Evolutionary conservation across 2,329 filamentous ascomycete species (phyloP), one percentile per base, ranked within the genome.

Genomic region (Plectosphaerella plurivora): DNA sequence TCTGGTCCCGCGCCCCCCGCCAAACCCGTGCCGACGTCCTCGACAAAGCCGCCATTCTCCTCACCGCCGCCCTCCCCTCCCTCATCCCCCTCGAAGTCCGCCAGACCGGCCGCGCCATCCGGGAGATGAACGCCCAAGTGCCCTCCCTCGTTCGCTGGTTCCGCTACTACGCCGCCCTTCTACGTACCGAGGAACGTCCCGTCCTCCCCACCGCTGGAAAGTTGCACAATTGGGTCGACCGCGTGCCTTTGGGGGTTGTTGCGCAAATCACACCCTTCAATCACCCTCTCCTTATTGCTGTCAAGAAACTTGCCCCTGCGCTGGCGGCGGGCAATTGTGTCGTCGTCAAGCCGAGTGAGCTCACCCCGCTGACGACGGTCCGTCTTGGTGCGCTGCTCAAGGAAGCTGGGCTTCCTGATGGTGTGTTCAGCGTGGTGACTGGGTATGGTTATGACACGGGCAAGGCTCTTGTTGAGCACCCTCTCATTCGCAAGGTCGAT

Each of bases 41-140:
- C 12, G 83, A 87, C 50, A 78, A 71, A 50, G 78, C 81, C 9
- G 84, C 84, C 0, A 63, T 66, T 1, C 71, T 86, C 0, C 73
- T 89, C 3, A 72, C 73, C 2, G 63, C 65, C 0, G 70, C 75
- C 8, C 71, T 89, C 1, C 73, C 79, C 0, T 65, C 70, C 1
- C 74, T 89, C 39, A 84, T 89, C 48, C 65, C 71, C 9, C 73
- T 88, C 4, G 87, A 90, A 65, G 83, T 87, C 8, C 71, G 66
- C 35, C 86, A 89, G 65, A 90, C 86, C 0, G 87, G 87, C 3
- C 81, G 86, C 1, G 81, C 82, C 0, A 72, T 86, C 25, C 81
- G 86, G 24, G 87, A 89, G 64, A 88, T 90, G 84, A 75, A 77
- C 47, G 84, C 86, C 1, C 87, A 89, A 63, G 79, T 87, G 5